phyloP scores from a whole-genome alignment of 2,329 filamentous ascomycete genomes.

The Zelopaecilomyces penicillatus region DNA sequence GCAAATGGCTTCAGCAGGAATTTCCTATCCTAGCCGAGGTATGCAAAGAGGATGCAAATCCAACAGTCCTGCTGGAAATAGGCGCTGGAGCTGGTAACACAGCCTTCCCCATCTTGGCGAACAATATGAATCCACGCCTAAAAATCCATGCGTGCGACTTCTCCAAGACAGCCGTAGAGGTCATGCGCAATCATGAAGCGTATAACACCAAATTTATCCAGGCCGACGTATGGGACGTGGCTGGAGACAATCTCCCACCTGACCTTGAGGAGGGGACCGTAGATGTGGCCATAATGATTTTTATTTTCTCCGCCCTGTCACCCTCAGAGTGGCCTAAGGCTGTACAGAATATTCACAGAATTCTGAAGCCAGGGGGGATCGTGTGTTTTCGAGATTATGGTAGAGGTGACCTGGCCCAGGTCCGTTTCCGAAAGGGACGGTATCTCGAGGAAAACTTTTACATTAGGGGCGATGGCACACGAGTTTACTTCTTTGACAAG shows the following conservation, averaged over 20 bases:
- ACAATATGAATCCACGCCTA: constrained; percentile 73
- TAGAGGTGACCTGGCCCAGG: constrained; percentile 88
- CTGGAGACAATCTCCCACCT: constrained; percentile 64
- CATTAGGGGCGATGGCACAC: constrained; percentile 85
- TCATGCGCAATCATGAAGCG: constrained; percentile 72
- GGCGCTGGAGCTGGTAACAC: constrained; percentile 95
- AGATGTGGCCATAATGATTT: constrained; percentile 89
- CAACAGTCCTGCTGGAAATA: constrained; percentile 72
- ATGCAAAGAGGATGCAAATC: constrained; percentile 60
- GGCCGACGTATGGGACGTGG: constrained; percentile 92
- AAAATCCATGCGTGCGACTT: constrained; percentile 94
- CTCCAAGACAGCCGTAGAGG: constrained; percentile 86
- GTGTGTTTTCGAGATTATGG: constrained; percentile 97
- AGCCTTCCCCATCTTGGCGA: constrained; percentile 79
- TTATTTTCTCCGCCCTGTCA: constrained; percentile 89
- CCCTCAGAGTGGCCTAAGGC: constrained; percentile 78
- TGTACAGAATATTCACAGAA: constrained; percentile 68
- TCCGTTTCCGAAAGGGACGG: constrained; percentile 90
- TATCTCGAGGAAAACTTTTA: constrained; percentile 98
- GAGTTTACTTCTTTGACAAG: constrained; percentile 94
- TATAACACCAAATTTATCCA: constrained; percentile 67
- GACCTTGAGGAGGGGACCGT: constrained; percentile 70
- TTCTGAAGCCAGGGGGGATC: constrained; percentile 86
- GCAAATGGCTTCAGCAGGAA: constrained; percentile 94
- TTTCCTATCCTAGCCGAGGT: constrained; percentile 81